Evolutionary conservation across 176 grass and related monocot species (phyloP), one percentile per base, ranked within the genome.

Genomic region (Oryza meyeriana): DNA sequence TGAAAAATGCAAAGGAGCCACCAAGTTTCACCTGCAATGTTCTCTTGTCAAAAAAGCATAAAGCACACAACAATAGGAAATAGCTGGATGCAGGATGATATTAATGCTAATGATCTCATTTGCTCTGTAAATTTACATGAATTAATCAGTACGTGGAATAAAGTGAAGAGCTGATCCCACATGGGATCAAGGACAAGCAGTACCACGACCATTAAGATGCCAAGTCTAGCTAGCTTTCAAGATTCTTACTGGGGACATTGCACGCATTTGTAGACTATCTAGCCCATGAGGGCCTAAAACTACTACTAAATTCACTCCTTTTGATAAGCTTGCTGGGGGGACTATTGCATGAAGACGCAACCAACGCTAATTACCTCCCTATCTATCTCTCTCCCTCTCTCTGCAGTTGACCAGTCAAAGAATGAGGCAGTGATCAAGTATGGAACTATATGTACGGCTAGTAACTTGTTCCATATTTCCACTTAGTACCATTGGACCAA

Each of bases 101-200:
- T 65, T 50, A 77, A 58, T 72, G 34, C 22, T 59, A 12, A 24
- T 8, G 64, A 85, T 52, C 39, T 71, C 42, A 55, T 64, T 66
- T 35, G 22, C 71, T 35, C 57, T 66, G 82, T 64, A 77, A 85
- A 72, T 41, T 22, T 69, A 82, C 59, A 78, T 45, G 75, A 86
- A 86, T 74, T 81, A 86, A 82, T 74, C 83, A 62, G 17, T 83
- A 33, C 29, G 74, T 74, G 68, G 79, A 79, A 86, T 90, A 90
- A 83, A 86, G 84, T 68, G 68, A 82, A 68, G 45, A 79, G 74
- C 62, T 86, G 55, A 59, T 59, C 55, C 75, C 88, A 83, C 88
- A 90, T 90, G 88, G 79, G 88, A 89, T 89, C 78, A 85, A 85
- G 88, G 83, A 90, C 83, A 86, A 78, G 61, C 45, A 89, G 42